phyloP scores from a whole-genome alignment of 202 grass and related monocot genomes.

The Thinopyrum obtusiflorum region DNA sequence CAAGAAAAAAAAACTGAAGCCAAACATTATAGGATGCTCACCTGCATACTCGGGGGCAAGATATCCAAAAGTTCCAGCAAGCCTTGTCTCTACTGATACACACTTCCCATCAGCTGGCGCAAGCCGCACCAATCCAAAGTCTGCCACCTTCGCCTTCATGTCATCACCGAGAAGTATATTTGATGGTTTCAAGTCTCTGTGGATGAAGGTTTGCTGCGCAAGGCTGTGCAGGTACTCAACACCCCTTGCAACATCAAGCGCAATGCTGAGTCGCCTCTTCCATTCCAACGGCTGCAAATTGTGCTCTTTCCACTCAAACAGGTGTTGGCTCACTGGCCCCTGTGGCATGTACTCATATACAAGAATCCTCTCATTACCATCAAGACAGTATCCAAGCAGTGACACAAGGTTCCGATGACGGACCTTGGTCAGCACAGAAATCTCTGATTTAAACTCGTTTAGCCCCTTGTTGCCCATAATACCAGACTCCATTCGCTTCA shows the following conservation, averaged over 20 bases:
- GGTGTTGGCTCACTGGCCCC: constrained; percentile 68
- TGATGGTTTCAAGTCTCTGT: constrained; percentile 91
- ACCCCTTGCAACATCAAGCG: constrained; percentile 91
- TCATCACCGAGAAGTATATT: constrained; percentile 96
- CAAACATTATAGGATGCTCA: constrained; percentile 40
- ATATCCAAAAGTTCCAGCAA: constrained; percentile 97
- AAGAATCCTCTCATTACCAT: constrained; percentile 89
- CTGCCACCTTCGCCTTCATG: constrained; percentile 97
- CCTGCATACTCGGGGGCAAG: constrained; percentile 97
- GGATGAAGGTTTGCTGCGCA: constrained; percentile 94
- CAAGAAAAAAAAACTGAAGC: constrained; percentile 24
- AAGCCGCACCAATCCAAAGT: constrained; percentile 91
- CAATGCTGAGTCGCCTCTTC: constrained; percentile 87
- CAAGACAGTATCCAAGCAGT: constrained; percentile 85
- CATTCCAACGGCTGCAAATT: constrained; percentile 74
- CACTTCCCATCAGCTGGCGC: constrained; percentile 88
- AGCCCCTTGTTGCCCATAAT: constrained; percentile 90
- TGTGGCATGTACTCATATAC: constrained; percentile 99
- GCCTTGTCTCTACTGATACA: constrained; percentile 73
- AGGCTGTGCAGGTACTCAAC: constrained; percentile 92
- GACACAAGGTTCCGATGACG: constrained; percentile 91
- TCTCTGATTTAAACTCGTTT: constrained; percentile 94
- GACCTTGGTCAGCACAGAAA: constrained; percentile 87
- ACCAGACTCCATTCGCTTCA: constrained; percentile 92
- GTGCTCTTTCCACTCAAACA: constrained; percentile 76